A percentile compares a stretch with the other conserved stretches of the same genome.
These are phyloP conservation scores for Triadica sebifera DNA, from an alignment of 345 rosid genomes.

Conservation along the genomic window DNA sequence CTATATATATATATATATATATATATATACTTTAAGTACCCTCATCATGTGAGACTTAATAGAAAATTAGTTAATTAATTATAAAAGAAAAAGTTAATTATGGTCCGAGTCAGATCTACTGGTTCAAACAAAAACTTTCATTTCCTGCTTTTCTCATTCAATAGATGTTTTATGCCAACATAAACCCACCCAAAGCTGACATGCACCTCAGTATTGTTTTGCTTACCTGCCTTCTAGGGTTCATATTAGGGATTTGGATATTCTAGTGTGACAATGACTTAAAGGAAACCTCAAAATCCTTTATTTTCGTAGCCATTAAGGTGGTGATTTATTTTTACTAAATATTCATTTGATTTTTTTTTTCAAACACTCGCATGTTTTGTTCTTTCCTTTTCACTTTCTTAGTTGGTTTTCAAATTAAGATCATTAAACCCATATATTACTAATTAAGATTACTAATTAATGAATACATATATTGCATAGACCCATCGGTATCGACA, in stretches of 20 bases:
- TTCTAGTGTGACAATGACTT: constrained; percentile 29
- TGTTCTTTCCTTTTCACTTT: constrained; percentile 20
- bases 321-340: not conserved
- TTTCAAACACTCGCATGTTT: constrained; percentile 28
- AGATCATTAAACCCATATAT: not conserved
- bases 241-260: constrained; percentile 18
- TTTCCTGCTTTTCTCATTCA: constrained; percentile 52
- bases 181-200: constrained; percentile 40
- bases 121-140: constrained; percentile 30
- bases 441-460: not conserved
- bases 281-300: constrained; percentile 21
- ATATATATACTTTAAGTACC: constrained; percentile 8
- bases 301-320: constrained; percentile 14
- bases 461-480: not conserved
- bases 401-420: not conserved
- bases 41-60: constrained; percentile 14
- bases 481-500: not conserved
- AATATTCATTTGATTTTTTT: constrained; percentile 38
- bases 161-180: constrained; percentile 16
- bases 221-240: constrained; percentile 27
- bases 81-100: constrained; percentile 2
- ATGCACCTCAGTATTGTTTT: constrained; percentile 32
- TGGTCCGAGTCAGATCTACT: constrained; percentile 50
- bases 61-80: constrained; percentile 5
- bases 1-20: constrained; percentile 34